A percentile compares a stretch with the other conserved stretches of the same genome.
phyloP scores from a whole-genome alignment of 352 stramenopile genomes.

The Globisporangium camurandrum region DNA sequence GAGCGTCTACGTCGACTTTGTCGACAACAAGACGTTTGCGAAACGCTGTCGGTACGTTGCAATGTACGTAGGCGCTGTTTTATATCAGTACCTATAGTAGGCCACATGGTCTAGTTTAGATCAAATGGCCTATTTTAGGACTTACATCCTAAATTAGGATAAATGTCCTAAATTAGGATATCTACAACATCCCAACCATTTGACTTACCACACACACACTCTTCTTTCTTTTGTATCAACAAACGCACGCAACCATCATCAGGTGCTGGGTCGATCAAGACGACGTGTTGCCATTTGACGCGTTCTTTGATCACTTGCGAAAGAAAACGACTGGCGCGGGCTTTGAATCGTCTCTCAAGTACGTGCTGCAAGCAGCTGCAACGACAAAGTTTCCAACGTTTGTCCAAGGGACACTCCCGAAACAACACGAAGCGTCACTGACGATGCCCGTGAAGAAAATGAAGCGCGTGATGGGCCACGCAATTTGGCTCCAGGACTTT shows the following conservation, averaged over 20 bases:
- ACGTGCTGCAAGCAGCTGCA: conserved; percentile 31
- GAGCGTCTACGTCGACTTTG: conserved; percentile 47
- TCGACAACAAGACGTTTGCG: conserved; percentile 37
- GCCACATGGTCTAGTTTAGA: not conserved
- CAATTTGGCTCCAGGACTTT: conserved; percentile 41
- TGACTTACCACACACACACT: too few species aligned
- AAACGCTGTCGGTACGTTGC: conserved; percentile 32
- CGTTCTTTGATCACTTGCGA: conserved; percentile 24
- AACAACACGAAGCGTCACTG: conserved; percentile 17
- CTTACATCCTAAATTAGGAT: conserved; percentile 2
- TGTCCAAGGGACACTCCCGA: conserved; percentile 30
- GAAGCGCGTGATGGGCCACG: conserved; percentile 29
- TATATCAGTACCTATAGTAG: not conserved
- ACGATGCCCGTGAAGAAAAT: conserved; percentile 28
- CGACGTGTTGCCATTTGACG: conserved; percentile 31
- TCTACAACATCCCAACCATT: too few species aligned
- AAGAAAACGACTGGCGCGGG: conserved; percentile 21
- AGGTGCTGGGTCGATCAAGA: conserved; percentile 44
- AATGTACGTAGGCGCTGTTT: too few species aligned
- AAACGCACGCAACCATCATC: too few species aligned
- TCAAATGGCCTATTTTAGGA: not conserved
- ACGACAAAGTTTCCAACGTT: conserved; percentile 49
- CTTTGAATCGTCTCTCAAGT: conserved; percentile 37
- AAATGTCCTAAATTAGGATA: not conserved
- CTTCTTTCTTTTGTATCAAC: too few species aligned